phyloP scores from a whole-genome alignment of 805 yeast species.

The Saccharomycopsis fibuligera region DNA sequence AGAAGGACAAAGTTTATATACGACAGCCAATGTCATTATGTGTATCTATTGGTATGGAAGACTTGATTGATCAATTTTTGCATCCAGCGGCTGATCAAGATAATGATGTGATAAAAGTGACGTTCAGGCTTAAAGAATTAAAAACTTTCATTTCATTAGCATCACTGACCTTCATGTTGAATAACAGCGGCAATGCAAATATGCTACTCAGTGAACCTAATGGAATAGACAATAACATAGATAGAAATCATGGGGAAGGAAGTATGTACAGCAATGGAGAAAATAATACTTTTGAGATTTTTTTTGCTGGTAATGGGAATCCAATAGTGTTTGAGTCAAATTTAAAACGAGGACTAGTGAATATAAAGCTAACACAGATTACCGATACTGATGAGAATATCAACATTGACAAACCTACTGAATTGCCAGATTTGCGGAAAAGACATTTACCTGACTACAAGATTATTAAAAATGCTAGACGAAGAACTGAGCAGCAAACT shows the following conservation, averaged over 20 bases:
- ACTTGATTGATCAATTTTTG: slow-evolving; percentile 10
- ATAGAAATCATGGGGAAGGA: slow-evolving; percentile 1
- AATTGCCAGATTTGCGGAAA: neutral
- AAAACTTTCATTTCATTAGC: slow-evolving; percentile 10
- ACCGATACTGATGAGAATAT: slow-evolving; percentile 12
- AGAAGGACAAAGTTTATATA: slow-evolving; percentile 19
- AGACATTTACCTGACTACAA: slow-evolving; percentile 9
- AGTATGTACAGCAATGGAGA: slow-evolving; percentile 1
- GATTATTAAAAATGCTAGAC: neutral
- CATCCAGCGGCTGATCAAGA: slow-evolving; percentile 1
- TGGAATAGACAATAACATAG: neutral
- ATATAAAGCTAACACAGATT: slow-evolving; percentile 10
- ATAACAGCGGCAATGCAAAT: neutral
- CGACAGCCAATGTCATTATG: slow-evolving; percentile 21
- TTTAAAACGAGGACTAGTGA: slow-evolving; percentile 8
- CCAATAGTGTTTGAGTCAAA: slow-evolving; percentile 16
- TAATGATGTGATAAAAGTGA: slow-evolving; percentile 3
- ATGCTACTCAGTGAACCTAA: neutral
- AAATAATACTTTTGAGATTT: slow-evolving; percentile 13
- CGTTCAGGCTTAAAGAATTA: slow-evolving; percentile 17
- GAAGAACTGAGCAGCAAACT: neutral
- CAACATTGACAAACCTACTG: neutral
- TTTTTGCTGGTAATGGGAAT: slow-evolving; percentile 13
- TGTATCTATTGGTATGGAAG: slow-evolving; percentile 15
- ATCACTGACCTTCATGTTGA: neutral